Conservation (phyloP, 2,329 filamentous ascomycete genomes). For the Thelonectria olida region DNA sequence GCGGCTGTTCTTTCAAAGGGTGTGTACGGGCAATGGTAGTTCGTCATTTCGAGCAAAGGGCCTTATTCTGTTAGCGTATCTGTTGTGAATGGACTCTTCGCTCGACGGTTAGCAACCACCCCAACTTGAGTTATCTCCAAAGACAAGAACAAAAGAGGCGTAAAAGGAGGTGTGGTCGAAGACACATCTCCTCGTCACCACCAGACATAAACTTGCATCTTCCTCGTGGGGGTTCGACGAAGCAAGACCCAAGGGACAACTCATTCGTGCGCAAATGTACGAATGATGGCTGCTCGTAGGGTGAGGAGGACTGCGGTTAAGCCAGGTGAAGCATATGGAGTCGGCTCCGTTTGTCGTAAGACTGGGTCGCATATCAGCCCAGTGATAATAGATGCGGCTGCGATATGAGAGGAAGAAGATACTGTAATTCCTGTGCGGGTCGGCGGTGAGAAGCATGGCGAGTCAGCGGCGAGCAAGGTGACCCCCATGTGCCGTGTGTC, state of each 20-base stretch:
- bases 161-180: no score
- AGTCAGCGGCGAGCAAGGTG: conserved; percentile 26
- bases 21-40: conserved; percentile 9
- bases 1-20: neutral
- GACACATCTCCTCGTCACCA: neutral
- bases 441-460: conserved; percentile 28
- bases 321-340: conserved; percentile 9
- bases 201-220: neutral
- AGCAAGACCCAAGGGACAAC: neutral
- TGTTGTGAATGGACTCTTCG: neutral
- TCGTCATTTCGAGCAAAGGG: conserved; percentile 16
- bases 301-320: neutral
- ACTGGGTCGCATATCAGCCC: conserved; percentile 20
- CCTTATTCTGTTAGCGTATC: conserved; percentile 11
- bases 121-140: no score
- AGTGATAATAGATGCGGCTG: conserved; percentile 14
- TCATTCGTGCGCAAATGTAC: neutral
- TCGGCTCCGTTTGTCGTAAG: conserved; percentile 23
- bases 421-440: conserved; percentile 21
- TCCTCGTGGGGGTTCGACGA: conserved; percentile 9
- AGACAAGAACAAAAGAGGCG: no score
- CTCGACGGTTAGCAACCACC: conserved; percentile 2
- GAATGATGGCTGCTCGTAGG: conserved; percentile 2
- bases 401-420: conserved; percentile 21
- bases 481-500: conserved; percentile 26